phyloP scores from a whole-genome alignment of 2,329 filamentous ascomycete genomes.

The Akanthomyces lecanii region DNA sequence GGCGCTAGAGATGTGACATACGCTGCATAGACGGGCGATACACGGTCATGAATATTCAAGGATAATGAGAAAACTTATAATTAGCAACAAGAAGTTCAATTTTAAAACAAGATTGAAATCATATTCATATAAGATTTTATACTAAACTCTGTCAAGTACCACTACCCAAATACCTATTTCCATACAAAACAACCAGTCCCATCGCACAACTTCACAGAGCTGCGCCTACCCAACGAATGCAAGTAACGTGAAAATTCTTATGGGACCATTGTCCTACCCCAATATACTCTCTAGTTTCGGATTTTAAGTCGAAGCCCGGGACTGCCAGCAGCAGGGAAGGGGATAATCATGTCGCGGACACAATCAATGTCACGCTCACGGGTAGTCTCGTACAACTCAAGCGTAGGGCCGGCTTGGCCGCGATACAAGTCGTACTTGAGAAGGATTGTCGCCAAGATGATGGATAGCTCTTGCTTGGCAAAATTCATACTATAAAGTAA shows the following conservation, averaged over 20 bases:
- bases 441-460: constrained; percentile 2
- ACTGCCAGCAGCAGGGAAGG: not conserved
- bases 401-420: not conserved
- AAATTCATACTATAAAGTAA: not conserved
- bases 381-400: not conserved
- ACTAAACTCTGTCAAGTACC: too few species aligned
- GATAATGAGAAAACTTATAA: too few species aligned
- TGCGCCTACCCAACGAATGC: not conserved
- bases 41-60: too few species aligned
- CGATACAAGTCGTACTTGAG: constrained; percentile 7
- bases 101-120: too few species aligned
- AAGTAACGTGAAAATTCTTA: not conserved
- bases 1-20: not conserved
- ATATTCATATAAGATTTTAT: too few species aligned
- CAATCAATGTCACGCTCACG: constrained; percentile 7
- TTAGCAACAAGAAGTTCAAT: too few species aligned
- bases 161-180: too few species aligned
- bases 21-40: not conserved
- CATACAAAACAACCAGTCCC: too few species aligned
- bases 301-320: not conserved
- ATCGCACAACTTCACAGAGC: too few species aligned
- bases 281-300: not conserved
- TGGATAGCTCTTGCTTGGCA: constrained; percentile 8
- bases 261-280: not conserved
- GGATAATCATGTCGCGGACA: constrained; percentile 9